phyloP scores from a whole-genome alignment of 2,329 filamentous ascomycete species.

The Delphinella strobiligena region DNA sequence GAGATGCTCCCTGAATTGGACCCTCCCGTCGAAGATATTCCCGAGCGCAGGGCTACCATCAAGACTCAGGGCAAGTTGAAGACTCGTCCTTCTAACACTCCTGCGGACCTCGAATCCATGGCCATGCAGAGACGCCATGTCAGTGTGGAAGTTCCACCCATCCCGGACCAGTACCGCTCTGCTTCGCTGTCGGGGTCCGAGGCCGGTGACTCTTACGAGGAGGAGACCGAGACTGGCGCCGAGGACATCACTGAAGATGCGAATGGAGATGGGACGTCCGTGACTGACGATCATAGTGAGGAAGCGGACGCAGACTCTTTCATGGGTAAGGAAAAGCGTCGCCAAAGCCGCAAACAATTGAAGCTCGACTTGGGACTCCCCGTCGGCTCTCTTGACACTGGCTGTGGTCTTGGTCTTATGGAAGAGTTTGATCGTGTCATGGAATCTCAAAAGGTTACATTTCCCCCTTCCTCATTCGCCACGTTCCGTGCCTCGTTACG shows the following conservation, averaged over 20 bases:
- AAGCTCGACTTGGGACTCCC: slow-evolving; percentile 55
- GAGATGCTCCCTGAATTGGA: slow-evolving; percentile 24
- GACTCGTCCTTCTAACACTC: slow-evolving; percentile 77
- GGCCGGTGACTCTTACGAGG: slow-evolving; percentile 1
- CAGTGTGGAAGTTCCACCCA: slow-evolving; percentile 49
- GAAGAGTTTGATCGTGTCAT: slow-evolving; percentile 92
- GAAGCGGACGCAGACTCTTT: slow-evolving; percentile 17
- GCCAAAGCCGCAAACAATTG: slow-evolving; percentile 11
- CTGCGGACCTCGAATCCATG: slow-evolving; percentile 74
- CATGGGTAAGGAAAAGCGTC: slow-evolving; percentile 8
- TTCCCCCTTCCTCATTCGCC: too few species aligned
- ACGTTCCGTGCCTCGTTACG: not conserved
- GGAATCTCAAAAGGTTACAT: slow-evolving; percentile 86
- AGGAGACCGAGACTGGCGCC: slow-evolving; percentile 6
- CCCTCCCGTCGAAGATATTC: slow-evolving; percentile 39
- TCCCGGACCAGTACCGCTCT: slow-evolving; percentile 20
- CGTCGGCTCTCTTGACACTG: slow-evolving; percentile 54
- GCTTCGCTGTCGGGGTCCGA: slow-evolving; percentile 1
- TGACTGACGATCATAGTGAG: not conserved
- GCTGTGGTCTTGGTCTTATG: slow-evolving; percentile 76
- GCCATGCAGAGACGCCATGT: slow-evolving; percentile 67
- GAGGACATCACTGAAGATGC: slow-evolving; percentile 14
- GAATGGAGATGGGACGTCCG: slow-evolving; percentile 3
- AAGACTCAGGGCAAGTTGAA: slow-evolving; percentile 78
- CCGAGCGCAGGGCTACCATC: slow-evolving; percentile 76